phyloP scores from a whole-genome alignment of 441 rosid species.

The Populus trichocarpa region DNA sequence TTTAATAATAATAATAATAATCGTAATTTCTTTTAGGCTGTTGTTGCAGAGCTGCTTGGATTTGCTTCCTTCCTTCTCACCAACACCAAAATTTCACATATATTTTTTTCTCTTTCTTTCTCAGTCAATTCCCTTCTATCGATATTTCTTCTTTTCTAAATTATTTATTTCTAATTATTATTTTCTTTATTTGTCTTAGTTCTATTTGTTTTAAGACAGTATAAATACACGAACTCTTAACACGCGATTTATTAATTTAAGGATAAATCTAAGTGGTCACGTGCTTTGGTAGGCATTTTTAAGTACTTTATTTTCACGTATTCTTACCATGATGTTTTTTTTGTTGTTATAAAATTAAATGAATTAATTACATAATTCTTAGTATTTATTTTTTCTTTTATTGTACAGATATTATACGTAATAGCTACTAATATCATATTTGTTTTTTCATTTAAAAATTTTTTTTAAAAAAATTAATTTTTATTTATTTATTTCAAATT shows the following conservation, averaged over 20 bases:
- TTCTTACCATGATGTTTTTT: not conserved
- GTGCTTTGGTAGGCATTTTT: not conserved
- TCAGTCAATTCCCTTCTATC: constrained; percentile 17
- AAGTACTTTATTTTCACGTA: not conserved
- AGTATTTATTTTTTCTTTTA: no score
- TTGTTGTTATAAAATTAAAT: no score
- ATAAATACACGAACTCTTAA: not conserved
- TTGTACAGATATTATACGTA: no score
- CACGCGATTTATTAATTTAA: not conserved
- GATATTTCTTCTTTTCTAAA: constrained; percentile 2
- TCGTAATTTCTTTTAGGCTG: constrained; percentile 5
- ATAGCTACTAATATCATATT: no score
- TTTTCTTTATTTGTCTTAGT: not conserved
- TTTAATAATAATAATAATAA: no score
- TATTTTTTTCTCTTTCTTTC: not conserved
- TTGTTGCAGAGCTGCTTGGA: constrained; percentile 29
- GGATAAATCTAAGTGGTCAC: not conserved
- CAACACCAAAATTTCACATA: constrained; percentile 28
- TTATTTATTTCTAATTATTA: not conserved
- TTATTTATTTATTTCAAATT: no score
- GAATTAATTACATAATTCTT: no score
- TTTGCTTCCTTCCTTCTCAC: constrained; percentile 41
- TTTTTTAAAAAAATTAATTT: no score
- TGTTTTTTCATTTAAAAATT: no score
- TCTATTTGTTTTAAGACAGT: not conserved